These are phyloP conservation scores for Echites panduratus DNA, from an alignment of 257 asterid genomes.

Conservation along the genomic window DNA sequence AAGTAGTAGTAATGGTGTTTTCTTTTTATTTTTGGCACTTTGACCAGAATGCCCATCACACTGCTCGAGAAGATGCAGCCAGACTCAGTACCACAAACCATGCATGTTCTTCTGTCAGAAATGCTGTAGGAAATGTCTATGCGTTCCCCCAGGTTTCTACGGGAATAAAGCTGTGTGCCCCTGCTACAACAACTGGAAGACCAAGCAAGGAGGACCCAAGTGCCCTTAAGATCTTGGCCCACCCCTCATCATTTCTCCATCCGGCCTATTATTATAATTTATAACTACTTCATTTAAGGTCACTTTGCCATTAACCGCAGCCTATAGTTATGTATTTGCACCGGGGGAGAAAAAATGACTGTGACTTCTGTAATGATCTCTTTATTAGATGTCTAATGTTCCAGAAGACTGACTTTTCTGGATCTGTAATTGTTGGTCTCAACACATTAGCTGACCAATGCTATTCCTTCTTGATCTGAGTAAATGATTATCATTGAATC, in stretches of 20 bases:
- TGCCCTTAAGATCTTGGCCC: conserved; percentile 45
- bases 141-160: conserved; percentile 81
- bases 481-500: not conserved
- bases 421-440: not conserved
- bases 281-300: not conserved
- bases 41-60: conserved; percentile 67
- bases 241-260: not conserved
- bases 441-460: not conserved
- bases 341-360: not conserved
- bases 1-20: not conserved
- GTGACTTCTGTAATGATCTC: not conserved
- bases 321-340: not conserved
- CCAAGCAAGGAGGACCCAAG: conserved; percentile 71
- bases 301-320: not conserved
- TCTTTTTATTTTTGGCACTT: not conserved
- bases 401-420: not conserved
- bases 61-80: conserved; percentile 57
- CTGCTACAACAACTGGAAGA: conserved; percentile 89
- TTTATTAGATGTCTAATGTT: not conserved
- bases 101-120: conserved; percentile 86
- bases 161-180: conserved; percentile 79
- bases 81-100: conserved; percentile 62
- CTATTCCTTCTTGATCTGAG: not conserved
- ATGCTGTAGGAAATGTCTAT: conserved; percentile 67
- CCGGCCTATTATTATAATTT: too few species aligned